These are phyloP conservation scores for Nannizzia gypsea DNA, from an alignment of 2,329 filamentous ascomycete genomes.

Conservation along the genomic window DNA sequence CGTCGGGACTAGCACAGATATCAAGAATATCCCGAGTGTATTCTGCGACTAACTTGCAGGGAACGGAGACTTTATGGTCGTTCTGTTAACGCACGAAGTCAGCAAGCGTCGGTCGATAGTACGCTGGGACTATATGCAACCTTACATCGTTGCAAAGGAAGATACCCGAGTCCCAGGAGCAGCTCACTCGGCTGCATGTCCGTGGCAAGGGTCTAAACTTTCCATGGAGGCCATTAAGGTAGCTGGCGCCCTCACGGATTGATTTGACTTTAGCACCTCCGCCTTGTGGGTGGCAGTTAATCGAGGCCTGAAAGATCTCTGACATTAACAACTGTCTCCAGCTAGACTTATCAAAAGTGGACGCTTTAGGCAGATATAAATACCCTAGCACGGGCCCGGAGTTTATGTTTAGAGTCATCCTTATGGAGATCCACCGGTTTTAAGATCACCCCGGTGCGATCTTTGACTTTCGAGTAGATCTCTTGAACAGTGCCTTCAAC, in stretches of 20 bases:
- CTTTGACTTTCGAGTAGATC: background rate
- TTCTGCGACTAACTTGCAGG: background rate
- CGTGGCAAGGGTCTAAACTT: background rate
- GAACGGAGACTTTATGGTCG: background rate
- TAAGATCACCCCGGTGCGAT: background rate
- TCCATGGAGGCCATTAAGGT: background rate
- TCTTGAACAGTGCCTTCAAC: background rate
- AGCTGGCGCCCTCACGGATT: background rate
- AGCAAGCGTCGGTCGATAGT: background rate
- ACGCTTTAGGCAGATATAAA: too few species aligned
- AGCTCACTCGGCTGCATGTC: background rate
- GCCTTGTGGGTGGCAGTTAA: background rate
- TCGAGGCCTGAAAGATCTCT: background rate
- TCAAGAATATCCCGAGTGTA: background rate
- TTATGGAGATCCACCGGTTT: background rate
- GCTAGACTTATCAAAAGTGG: background rate
- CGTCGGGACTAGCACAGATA: background rate
- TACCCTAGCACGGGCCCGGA: background rate
- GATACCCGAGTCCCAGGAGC: background rate
- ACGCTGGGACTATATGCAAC: background rate
- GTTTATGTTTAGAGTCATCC: background rate
- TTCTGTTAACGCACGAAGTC: background rate
- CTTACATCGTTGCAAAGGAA: background rate
- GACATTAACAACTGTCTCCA: background rate
- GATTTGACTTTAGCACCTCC: background rate